Base-by-base conservation (phyloP, 179 eudicot species). In the Spinacia oleracea region DNA sequence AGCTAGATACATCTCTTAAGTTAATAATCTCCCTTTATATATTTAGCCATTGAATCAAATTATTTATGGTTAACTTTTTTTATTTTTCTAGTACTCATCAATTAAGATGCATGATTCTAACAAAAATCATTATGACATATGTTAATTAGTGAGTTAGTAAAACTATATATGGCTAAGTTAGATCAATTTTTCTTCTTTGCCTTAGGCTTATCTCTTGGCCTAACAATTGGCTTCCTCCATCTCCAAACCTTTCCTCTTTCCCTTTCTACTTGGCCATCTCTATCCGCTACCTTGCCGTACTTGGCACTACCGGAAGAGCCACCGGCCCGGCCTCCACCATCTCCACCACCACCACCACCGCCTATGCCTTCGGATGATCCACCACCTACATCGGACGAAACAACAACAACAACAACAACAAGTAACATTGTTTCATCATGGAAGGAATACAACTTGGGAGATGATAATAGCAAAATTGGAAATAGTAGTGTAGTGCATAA, bases 131-230 rank as follows among this genome's bases (percentile, higher is more conserved):
- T 35, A 69, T 69, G 29, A 69, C 0, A 43, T 43, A 6, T 2
- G 10, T 42, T 42, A 34, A 32, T 16, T 32, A 8, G 2, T 8
- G 8, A 1, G 11, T 15, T 29, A 29, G 6, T 31, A 2, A 32
- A 75, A 18, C 18, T 12, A 48, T 42, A 38, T 35, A 83, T 80
- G 83, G 63, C 34, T 77, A 77, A 69, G 34, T 45, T 77, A 77
- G 59, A 69, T 21, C 81, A 77, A 56, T 55, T 74, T 42, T 70
- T 86, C 43, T 71, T 76, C 42, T 84, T 86, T 76, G 81, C 83
- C 55, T 60, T 86, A 63, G 89, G 84, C 43, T 72, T 81, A 66
- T 83, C 89, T n/a, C 70, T 81, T 67, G 75, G 81, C 74, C 56
- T 83, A 73, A 79, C 80, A 60, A 58, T 84, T 76, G 84, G 89